Conservation (phyloP, 768 basidiomycete species). For the Suillus alpinus region DNA sequence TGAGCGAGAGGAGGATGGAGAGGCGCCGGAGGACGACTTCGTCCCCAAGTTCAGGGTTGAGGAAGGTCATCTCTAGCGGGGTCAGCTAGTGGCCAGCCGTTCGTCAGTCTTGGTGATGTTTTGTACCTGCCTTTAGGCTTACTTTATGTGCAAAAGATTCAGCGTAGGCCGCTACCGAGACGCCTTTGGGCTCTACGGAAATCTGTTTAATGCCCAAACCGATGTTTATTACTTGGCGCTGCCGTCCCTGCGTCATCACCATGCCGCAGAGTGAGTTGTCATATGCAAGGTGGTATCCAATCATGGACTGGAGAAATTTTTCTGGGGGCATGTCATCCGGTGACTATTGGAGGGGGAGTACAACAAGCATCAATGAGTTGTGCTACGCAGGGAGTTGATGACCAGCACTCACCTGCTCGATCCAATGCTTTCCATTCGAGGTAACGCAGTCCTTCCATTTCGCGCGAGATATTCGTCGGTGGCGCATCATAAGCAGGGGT, state of each 20-base stretch:
- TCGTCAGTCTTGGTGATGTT: neutral
- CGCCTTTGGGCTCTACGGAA: slow-evolving; percentile 58
- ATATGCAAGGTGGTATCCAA: slow-evolving; percentile 73
- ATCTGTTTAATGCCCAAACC: slow-evolving; percentile 77
- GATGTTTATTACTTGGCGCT: slow-evolving; percentile 75
- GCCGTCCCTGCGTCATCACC: slow-evolving; percentile 80
- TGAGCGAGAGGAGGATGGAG: slow-evolving; percentile 75
- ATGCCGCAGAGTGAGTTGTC: slow-evolving; percentile 75
- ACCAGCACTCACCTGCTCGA: slow-evolving; percentile 58
- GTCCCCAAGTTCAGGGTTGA: slow-evolving; percentile 51
- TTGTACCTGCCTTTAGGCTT: slow-evolving; percentile 14
- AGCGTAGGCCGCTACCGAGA: slow-evolving; percentile 58
- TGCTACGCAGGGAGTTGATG: slow-evolving; percentile 1
- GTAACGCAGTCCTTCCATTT: slow-evolving; percentile 70
- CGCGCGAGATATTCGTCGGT: slow-evolving; percentile 71
- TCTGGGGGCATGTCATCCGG: slow-evolving; percentile 62
- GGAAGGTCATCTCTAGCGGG: slow-evolving; percentile 48
- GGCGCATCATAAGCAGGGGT: slow-evolving; percentile 83
- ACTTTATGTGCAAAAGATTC: slow-evolving; percentile 79
- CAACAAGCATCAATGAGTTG: slow-evolving; percentile 7
- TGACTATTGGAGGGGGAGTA: slow-evolving; percentile 31
- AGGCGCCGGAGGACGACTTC: slow-evolving; percentile 70
- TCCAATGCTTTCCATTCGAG: slow-evolving; percentile 73
- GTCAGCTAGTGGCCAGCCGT: slow-evolving; percentile 36
- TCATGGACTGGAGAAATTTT: slow-evolving; percentile 68